These are phyloP conservation scores for Rhynchospora breviuscula DNA, from an alignment of 176 grass and related monocot species.

Conservation along the genomic window DNA sequence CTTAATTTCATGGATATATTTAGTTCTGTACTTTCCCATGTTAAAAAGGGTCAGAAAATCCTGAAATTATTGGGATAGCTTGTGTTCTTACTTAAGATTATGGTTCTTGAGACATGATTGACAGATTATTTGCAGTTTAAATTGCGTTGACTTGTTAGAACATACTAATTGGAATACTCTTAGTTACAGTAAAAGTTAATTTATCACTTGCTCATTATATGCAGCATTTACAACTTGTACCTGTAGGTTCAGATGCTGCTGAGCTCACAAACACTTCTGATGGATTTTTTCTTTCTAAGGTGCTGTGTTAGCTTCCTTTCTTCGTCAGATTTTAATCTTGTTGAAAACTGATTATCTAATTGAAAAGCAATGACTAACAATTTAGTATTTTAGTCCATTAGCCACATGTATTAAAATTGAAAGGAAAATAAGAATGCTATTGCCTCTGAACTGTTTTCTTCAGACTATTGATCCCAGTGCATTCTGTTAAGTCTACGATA, in stretches of 20 bases:
- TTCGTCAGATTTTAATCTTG: background rate
- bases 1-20: background rate
- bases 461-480: background rate
- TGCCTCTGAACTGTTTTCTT: background rate
- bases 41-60: background rate
- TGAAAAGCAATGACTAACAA: background rate
- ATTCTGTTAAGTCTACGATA: background rate
- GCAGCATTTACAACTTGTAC: background rate
- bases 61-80: background rate
- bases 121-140: background rate
- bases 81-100: background rate
- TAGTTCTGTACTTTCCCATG: background rate
- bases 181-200: background rate
- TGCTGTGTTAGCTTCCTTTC: background rate
- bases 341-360: background rate
- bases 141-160: background rate
- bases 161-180: background rate
- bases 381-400: background rate
- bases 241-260: constrained; percentile 12
- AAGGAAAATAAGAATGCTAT: background rate
- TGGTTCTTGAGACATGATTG: background rate
- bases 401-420: background rate
- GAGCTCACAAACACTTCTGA: background rate
- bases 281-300: background rate
- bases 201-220: constrained; percentile 1